Base-by-base conservation (phyloP, 371 early-diverging fungal genomes). In the Mucor circinelloides region DNA sequence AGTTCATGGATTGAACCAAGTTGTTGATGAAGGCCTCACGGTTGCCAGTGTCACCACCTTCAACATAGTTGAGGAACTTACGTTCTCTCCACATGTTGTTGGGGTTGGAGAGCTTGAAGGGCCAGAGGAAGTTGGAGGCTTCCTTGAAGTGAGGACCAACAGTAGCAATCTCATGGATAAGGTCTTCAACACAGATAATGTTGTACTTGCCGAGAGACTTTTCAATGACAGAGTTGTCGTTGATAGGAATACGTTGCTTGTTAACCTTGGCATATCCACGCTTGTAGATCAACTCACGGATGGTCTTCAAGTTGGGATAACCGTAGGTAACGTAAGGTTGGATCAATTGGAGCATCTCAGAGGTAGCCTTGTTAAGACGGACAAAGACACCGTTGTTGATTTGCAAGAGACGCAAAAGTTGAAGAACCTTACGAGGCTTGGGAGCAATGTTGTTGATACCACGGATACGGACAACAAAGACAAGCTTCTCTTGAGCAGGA, bases 341-440 rank as follows among this genome's bases (percentile, higher is more conserved):
- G 76, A 99, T 93, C 85, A 97, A 87, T 84, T 98, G 95, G 59
- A 99, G 93, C 99, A 99, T 98, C 85, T 98, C 93, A 74, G 92
- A 89, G 70, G 98, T 99, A 63, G 99, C 97, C 91, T 95, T 95
- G 92, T 96, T 99, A 76, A 99, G 93, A 68, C 92, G 92, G 64
- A 99, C 91, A 78, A 99, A 99, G 83, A 96, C 95, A 82, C 95
- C 99, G 85, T 93, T 94, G 98, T 99, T 99, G 93, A 99, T 97
- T 87, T 96, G 98, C 82, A 93, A 91, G 73, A 99, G 92, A 90
- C 99, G 96, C 80, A 99, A 86, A 68, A 99, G 90, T 87, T 99
- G 97, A 71, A 99, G 91, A 68, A 98, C 96, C 94, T 99, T 99
- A 83, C 98, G 92, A 76, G 98, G 96, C 94, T 98, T 99, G 84